Conservation (phyloP, 306 rosid species). For the Amphicarpaea edgeworthii region DNA sequence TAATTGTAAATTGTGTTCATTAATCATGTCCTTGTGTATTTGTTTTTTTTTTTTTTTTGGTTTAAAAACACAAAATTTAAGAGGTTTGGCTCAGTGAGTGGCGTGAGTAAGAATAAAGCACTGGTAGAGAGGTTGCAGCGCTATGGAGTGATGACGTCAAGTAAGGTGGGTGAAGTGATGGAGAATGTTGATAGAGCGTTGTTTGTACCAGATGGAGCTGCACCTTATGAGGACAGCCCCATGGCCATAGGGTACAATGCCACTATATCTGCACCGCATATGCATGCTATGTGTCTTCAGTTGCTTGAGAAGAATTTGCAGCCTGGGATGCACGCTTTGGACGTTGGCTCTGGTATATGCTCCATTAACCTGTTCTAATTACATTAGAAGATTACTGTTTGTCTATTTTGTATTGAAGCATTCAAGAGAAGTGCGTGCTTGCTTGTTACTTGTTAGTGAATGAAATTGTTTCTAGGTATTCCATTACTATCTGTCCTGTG, state of each 20-base stretch:
- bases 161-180: slow-evolving; percentile 80
- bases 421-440: slow-evolving; percentile 23
- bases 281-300: slow-evolving; percentile 96
- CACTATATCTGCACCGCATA: slow-evolving; percentile 98
- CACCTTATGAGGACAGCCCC: slow-evolving; percentile 82
- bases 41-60: background rate
- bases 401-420: background rate
- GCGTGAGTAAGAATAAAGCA: slow-evolving; percentile 66
- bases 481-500: background rate
- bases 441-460: slow-evolving; percentile 28
- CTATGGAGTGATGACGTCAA: slow-evolving; percentile 73
- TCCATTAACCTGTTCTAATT: background rate
- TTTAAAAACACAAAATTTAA: slow-evolving; percentile 28
- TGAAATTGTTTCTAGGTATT: background rate
- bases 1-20: too few relatives aligned
- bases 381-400: background rate
- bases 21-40: background rate
- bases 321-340: slow-evolving; percentile 94
- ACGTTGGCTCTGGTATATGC: slow-evolving; percentile 85
- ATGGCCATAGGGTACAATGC: slow-evolving; percentile 92
- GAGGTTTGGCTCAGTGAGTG: slow-evolving; percentile 68
- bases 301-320: slow-evolving; percentile 83
- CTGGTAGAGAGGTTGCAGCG: slow-evolving; percentile 83
- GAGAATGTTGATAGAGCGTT: slow-evolving; percentile 80
- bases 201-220: slow-evolving; percentile 77